A percentile compares a stretch with the other conserved stretches of the same genome.
Conservation (phyloP, 805 yeast species). For the Groenewaldozyma salmanticensis region DNA sequence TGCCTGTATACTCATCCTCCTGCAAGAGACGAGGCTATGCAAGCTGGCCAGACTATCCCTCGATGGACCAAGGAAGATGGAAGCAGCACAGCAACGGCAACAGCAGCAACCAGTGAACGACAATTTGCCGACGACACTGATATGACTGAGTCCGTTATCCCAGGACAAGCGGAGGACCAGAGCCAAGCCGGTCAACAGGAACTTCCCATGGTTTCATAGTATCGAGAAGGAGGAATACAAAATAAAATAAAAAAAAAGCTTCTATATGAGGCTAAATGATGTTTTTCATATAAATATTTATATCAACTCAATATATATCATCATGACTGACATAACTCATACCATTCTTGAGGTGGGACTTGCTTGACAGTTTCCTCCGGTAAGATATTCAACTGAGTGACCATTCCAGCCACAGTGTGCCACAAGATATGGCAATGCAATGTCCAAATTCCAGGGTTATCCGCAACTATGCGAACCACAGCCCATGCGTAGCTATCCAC, state of each 20-base stretch:
- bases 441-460: slow-evolving; percentile 91
- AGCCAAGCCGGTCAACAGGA: background rate
- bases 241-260: background rate
- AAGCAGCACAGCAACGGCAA: slow-evolving; percentile 10
- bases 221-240: background rate
- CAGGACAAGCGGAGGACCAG: slow-evolving; percentile 1
- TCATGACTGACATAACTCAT: slow-evolving; percentile 3
- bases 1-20: slow-evolving; percentile 78
- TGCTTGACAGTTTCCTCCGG: slow-evolving; percentile 16
- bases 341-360: slow-evolving; percentile 18
- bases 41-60: slow-evolving; percentile 13
- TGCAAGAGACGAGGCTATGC: slow-evolving; percentile 38
- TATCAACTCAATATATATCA: background rate
- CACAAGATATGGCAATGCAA: slow-evolving; percentile 94
- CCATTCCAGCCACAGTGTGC: slow-evolving; percentile 85
- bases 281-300: no score
- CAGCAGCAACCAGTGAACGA: slow-evolving; percentile 42
- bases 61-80: slow-evolving; percentile 9
- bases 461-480: slow-evolving; percentile 57
- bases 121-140: slow-evolving; percentile 50
- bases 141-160: slow-evolving; percentile 11
- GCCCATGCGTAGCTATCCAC: slow-evolving; percentile 38
- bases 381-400: slow-evolving; percentile 22
- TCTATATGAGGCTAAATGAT: no score
- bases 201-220: background rate